Percentiles rank a stretch among this genome's conserved stretches.
Evolutionary conservation across 2,329 filamentous ascomycete genomes (phyloP).

Genomic region (Trichoderma sp.): DNA sequence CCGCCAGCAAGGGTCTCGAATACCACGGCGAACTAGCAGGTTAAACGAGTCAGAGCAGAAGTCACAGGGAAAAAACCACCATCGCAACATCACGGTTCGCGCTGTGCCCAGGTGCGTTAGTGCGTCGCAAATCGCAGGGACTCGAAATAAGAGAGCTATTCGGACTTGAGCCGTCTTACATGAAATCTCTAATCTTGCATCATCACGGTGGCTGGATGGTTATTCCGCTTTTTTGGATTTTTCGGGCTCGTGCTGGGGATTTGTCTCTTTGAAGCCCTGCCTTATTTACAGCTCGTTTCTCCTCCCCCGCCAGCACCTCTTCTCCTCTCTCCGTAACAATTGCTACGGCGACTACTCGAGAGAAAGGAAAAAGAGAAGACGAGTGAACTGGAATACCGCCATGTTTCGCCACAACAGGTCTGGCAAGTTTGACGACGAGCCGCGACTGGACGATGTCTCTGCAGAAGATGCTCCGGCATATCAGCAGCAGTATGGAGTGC

Average conservation of each 20-base stretch:
- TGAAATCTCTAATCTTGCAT: conserved; percentile 15
- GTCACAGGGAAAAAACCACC: neutral
- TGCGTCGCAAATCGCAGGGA: neutral
- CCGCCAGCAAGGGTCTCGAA: neutral
- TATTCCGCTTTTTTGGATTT: neutral
- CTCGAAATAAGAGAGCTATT: neutral
- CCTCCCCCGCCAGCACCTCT: neutral
- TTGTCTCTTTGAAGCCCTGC: neutral
- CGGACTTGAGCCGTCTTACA: neutral
- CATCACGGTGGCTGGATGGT: conserved; percentile 12
- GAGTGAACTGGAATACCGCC: neutral
- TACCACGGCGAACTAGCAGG: neutral
- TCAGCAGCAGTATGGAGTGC: conserved; percentile 21
- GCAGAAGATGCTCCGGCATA: conserved; percentile 21
- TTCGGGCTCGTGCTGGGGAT: neutral
- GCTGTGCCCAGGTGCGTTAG: conserved; percentile 20
- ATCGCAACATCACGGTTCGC: conserved; percentile 7
- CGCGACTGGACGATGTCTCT: conserved; percentile 21
- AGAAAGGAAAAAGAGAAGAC: neutral
- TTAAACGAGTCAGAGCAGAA: conserved; percentile 1
- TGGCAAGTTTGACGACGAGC: conserved; percentile 18
- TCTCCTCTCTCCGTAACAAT: neutral
- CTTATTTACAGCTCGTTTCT: neutral
- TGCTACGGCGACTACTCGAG: neutral
- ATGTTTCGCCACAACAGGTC: conserved; percentile 14